Evolutionary conservation across 2,329 filamentous ascomycete species (phyloP), one percentile per base, ranked within the genome.

Genomic region (Aureobasidium sp.): DNA sequence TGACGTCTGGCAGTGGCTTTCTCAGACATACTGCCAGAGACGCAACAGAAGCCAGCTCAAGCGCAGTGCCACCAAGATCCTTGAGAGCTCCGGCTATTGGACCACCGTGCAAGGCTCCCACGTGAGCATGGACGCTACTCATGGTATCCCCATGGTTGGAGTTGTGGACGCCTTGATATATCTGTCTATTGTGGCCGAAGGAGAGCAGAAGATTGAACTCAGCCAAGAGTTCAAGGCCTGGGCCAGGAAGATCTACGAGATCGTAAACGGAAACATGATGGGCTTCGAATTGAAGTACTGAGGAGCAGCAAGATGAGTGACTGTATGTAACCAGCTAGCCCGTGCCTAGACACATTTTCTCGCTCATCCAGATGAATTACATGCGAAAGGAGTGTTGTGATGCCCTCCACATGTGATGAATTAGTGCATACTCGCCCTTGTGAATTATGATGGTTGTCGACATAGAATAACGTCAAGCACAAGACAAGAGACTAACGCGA

Each of bases 91-190:
- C 29, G 53, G 53, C 27, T 57, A 45, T 5, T 24, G 42, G 29
- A 15, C 48, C 9, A 29, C 27, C 1, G 15, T 39, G 5, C 29
- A 59, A 19, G 33, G 22, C 2, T 48, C 22, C n/a, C n/a, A 39
- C 11, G 7, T 47, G 7, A 44, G n/a, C 12, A 17, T 48, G 5
- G 42, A 48, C 14, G 12, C 1, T 17, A 15, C 19, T 2, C n/a
- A 39, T 29, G 54, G 42, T 1, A 37, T 48, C 2, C 42, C 31
- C n/a, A 11, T 27, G 3, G 50, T 56, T 1, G 31, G 17, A 1
- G 37, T 64, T 5, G 62, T 65, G 1, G 64, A 66, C n/a, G 68
- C 65, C 17, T 22, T 63, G 6, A 64, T 67, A 4, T 59, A 62
- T 1, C 39, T 71, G 22, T 66, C 27, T 45, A 3, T 65, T 40